Base-by-base conservation (phyloP, 345 rosid genomes). In the Populus euphratica region DNA sequence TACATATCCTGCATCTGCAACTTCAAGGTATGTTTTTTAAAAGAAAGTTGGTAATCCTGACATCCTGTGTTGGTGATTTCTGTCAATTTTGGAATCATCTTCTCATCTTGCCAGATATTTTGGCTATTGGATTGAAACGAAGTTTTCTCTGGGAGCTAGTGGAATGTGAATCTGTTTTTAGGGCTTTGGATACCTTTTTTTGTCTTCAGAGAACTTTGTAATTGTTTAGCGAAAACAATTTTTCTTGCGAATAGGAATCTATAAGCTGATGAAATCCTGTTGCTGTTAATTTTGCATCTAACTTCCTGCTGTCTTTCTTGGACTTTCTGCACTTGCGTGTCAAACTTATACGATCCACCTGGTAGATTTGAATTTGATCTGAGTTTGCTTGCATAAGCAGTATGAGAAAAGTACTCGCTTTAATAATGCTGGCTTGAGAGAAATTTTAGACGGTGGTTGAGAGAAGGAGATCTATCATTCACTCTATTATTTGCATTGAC, bases 351-450 rank as follows among this genome's bases (percentile, higher is more conserved):
- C n/a, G 71, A 62, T 29, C 35, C 69, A 12, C 20, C 20, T 61
- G 70, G 38, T 70, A 72, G 70, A 70, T 71, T 41, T 74, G 71
- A 38, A 70, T 68, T n/a, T 74, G 73, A 38, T 33, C 59, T 39
- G 80, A 72, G 52, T 62, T 79, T 78, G 62, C 68, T 76, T 75
- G 63, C 64, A 72, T 29, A 36, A 67, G 71, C 82, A 12, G 4
- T 21, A 29, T 56, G 2, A 59, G 64, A 59, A n/a, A 13, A 3
- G 5, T 59, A 68, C 11, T 59, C 21, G 70, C 31, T 11, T 25
- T 29, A 2, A 17, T 47, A 47, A 31, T 17, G 27, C 5, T 43
- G 36, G 38, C 33, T 13, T 68, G 11, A 54, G 65, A 49, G 56
- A 12, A 8, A 27, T 47, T 52, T 23, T 44, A 5, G 70, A 52